These are phyloP conservation scores for Lagenaria siceraria DNA, from an alignment of 306 rosid genomes.

Conservation along the genomic window DNA sequence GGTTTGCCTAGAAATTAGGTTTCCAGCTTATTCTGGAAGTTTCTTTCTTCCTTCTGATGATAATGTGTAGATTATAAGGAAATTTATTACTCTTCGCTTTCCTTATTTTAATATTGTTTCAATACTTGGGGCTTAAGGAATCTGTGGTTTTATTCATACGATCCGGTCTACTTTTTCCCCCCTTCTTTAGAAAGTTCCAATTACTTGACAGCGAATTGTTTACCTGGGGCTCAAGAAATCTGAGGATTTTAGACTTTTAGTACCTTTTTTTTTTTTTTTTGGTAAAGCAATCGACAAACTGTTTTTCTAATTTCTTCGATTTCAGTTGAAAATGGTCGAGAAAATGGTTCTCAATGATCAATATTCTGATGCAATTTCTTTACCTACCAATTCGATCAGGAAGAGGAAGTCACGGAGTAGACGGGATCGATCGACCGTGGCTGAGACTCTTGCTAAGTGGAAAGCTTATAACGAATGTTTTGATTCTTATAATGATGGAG, in stretches of 20 bases:
- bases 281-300: neutral
- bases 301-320: neutral
- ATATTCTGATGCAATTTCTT: conserved; percentile 9
- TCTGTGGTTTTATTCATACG: neutral
- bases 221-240: neutral
- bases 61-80: neutral
- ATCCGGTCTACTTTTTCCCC: too few species aligned
- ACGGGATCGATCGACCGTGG: conserved; percentile 40
- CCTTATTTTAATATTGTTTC: neutral
- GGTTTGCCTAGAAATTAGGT: neutral
- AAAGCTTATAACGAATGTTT: conserved; percentile 34
- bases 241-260: neutral
- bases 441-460: conserved; percentile 72
- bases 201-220: neutral
- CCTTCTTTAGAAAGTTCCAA: neutral
- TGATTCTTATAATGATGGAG: conserved; percentile 14
- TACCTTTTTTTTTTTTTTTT: neutral
- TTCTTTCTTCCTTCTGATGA: neutral
- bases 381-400: conserved; percentile 34
- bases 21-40: neutral
- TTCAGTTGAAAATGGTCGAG: neutral
- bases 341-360: conserved; percentile 43
- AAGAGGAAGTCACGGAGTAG: conserved; percentile 71
- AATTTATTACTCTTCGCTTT: neutral
- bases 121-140: neutral